Evolutionary conservation across 768 basidiomycete species (phyloP).

Genomic region (Termitomyces titanicus): DNA sequence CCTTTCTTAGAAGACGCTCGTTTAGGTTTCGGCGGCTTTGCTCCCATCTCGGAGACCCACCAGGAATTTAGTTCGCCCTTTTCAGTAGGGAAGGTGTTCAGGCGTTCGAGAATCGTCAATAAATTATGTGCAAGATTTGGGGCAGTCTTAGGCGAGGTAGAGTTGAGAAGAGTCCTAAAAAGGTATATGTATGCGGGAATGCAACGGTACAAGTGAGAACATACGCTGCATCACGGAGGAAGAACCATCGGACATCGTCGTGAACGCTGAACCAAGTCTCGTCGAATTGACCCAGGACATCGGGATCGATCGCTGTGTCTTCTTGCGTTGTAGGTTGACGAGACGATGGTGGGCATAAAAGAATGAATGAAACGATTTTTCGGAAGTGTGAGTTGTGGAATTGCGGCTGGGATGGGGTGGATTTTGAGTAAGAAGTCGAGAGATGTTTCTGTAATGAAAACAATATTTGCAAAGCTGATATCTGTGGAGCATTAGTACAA

Average conservation of each 20-base stretch:
- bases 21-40: slow-evolving; percentile 51
- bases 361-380: slow-evolving; percentile 54
- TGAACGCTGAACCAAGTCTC: slow-evolving; percentile 72
- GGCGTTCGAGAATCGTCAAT: slow-evolving; percentile 60
- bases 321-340: slow-evolving; percentile 20
- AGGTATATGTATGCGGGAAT: slow-evolving; percentile 1
- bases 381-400: slow-evolving; percentile 68
- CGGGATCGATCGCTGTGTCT: slow-evolving; percentile 42
- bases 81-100: slow-evolving; percentile 74
- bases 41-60: slow-evolving; percentile 71
- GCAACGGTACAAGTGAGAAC: slow-evolving; percentile 17
- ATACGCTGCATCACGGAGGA: slow-evolving; percentile 75
- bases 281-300: slow-evolving; percentile 62
- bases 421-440: slow-evolving; percentile 57
- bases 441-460: slow-evolving; percentile 76
- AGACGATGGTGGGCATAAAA: slow-evolving; percentile 56
- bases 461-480: slow-evolving; percentile 67
- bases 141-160: slow-evolving; percentile 25
- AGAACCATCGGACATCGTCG: slow-evolving; percentile 88
- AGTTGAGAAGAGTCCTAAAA: slow-evolving; percentile 28
- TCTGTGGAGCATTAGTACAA: slow-evolving; percentile 32
- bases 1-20: slow-evolving; percentile 30
- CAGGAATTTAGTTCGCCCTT: slow-evolving; percentile 66
- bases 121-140: slow-evolving; percentile 42
- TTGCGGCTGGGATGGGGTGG: slow-evolving; percentile 48